A percentile compares a stretch with the other conserved stretches of the same genome.
phyloP scores from a whole-genome alignment of 2,329 filamentous ascomycete species.

The Nannizziopsis arthrosporioides region DNA sequence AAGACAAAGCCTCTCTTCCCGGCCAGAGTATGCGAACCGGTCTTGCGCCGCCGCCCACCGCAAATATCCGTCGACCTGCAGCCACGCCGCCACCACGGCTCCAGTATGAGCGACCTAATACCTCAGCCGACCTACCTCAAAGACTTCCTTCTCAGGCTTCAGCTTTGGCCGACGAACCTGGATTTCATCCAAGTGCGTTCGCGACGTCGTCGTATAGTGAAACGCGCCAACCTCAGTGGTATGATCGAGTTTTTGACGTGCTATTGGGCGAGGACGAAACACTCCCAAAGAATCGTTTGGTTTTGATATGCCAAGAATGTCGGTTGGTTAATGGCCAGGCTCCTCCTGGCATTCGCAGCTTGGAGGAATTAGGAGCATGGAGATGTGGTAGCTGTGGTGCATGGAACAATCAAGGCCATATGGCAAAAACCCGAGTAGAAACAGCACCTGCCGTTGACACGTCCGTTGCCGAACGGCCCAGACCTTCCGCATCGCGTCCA shows the following conservation, averaged over 20 bases:
- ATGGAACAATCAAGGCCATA: slow-evolving; percentile 70
- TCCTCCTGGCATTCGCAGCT: slow-evolving; percentile 65
- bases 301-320: slow-evolving; percentile 70
- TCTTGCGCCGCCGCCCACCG: slow-evolving; percentile 50
- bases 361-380: slow-evolving; percentile 77
- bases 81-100: slow-evolving; percentile 16
- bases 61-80: slow-evolving; percentile 43
- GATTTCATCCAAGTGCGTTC: slow-evolving; percentile 41
- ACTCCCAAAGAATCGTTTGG: slow-evolving; percentile 78
- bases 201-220: slow-evolving; percentile 26
- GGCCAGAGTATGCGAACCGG: slow-evolving; percentile 38
- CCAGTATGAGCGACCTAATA: slow-evolving; percentile 19
- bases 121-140: slow-evolving; percentile 17
- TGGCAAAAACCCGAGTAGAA: slow-evolving; percentile 25
- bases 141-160: slow-evolving; percentile 14
- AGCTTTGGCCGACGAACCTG: slow-evolving; percentile 27
- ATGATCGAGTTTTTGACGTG: slow-evolving; percentile 84
- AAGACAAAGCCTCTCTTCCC: slow-evolving; percentile 18
- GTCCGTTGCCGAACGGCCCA: not conserved
- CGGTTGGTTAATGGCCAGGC: slow-evolving; percentile 91
- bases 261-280: slow-evolving; percentile 93
- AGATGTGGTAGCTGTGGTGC: slow-evolving; percentile 74
- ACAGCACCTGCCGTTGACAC: not conserved
- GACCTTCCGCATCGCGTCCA: not conserved
- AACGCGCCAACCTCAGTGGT: slow-evolving; percentile 56